phyloP scores from a whole-genome alignment of 345 rosid species.

The Ceriops decandra region DNA sequence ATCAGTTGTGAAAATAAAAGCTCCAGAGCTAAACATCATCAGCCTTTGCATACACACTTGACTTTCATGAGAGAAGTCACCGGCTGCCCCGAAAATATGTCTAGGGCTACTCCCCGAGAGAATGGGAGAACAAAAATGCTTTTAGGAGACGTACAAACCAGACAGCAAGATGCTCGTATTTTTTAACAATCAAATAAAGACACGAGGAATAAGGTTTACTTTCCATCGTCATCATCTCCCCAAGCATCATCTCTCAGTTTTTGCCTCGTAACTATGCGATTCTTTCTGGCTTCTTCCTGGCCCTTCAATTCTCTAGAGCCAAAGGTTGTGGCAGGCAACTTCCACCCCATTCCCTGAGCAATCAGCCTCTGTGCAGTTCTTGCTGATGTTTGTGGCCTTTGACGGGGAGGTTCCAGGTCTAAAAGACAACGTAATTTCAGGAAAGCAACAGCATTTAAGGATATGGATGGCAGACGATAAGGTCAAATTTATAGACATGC shows the following conservation, averaged over 20 bases:
- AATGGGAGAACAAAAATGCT: too few relatives aligned
- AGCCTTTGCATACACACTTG: conserved; percentile 8
- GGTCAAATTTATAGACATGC: too few relatives aligned
- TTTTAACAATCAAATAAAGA: background rate
- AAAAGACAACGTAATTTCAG: background rate
- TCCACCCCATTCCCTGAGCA: conserved; percentile 89
- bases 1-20: too few relatives aligned
- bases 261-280: conserved; percentile 68
- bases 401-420: conserved; percentile 90
- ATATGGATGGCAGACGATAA: background rate
- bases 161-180: background rate
- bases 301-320: conserved; percentile 61
- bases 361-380: conserved; percentile 90
- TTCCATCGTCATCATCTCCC: conserved; percentile 41
- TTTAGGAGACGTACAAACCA: too few relatives aligned
- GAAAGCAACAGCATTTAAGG: background rate
- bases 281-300: conserved; percentile 87
- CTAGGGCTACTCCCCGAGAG: background rate
- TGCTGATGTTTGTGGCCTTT: conserved; percentile 84
- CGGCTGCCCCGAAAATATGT: conserved; percentile 2
- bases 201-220: background rate
- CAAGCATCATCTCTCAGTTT: conserved; percentile 82
- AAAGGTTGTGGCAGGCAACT: conserved; percentile 52
- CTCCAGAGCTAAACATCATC: background rate
- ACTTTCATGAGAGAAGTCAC: background rate